Conservation (phyloP, 2,329 filamentous ascomycete genomes). For the Didymella pinodella region DNA sequence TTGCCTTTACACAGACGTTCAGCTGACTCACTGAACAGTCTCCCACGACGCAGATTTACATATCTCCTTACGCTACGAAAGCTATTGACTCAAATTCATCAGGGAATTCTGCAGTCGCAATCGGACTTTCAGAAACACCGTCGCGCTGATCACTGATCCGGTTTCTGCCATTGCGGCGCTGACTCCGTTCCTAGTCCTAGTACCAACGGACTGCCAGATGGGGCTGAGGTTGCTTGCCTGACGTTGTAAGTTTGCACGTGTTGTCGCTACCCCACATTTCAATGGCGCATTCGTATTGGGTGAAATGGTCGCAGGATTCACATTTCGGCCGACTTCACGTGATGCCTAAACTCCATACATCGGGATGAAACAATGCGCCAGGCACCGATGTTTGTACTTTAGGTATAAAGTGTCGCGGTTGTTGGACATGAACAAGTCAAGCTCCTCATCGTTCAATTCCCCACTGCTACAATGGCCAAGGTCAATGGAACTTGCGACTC, state of each 20-base stretch:
- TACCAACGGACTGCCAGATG: background rate
- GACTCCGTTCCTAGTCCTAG: background rate
- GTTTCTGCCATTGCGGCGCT: background rate
- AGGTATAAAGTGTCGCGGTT: too few relatives aligned
- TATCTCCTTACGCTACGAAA: conserved; percentile 4
- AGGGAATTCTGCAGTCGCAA: too few relatives aligned
- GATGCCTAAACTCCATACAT: background rate
- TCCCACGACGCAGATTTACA: conserved; percentile 1
- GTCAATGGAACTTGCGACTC: conserved; percentile 26
- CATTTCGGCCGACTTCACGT: conserved; percentile 7
- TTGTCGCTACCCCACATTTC: background rate
- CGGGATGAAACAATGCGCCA: background rate
- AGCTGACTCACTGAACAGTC: conserved; percentile 1
- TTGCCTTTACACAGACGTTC: background rate
- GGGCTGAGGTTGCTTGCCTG: background rate
- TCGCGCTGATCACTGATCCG: background rate
- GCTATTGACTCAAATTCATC: background rate
- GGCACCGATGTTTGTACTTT: conserved; percentile 1
- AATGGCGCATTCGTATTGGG: background rate
- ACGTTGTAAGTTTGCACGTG: background rate
- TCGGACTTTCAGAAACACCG: background rate
- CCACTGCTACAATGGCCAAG: conserved; percentile 17
- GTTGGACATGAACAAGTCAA: background rate
- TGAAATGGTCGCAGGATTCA: background rate
- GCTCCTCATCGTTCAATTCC: background rate